A percentile compares a stretch with the other conserved stretches of the same genome.
Conservation (phyloP, 192 early-diverging fungal species). For the Coemansia sp. region DNA sequence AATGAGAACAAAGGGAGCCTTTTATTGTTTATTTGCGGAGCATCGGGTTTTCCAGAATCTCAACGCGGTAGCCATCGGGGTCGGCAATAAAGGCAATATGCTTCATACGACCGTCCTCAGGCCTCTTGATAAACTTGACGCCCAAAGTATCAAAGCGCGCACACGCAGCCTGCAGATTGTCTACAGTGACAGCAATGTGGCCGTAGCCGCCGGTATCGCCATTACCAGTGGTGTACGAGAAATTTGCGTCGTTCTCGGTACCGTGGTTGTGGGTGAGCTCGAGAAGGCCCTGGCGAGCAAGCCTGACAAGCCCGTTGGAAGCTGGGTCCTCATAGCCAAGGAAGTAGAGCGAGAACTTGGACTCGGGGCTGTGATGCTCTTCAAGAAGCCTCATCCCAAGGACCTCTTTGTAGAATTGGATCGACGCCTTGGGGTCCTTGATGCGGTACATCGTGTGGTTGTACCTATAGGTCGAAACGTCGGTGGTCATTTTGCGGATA, state of each 20-base stretch:
- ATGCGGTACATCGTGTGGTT: constrained; percentile 90
- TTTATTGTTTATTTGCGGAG: constrained; percentile 10
- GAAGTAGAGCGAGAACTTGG: constrained; percentile 72
- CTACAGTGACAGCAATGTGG: constrained; percentile 79
- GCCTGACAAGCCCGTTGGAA: constrained; percentile 48
- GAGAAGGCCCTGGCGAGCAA: constrained; percentile 68
- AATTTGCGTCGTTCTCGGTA: constrained; percentile 65
- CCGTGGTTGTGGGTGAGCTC: constrained; percentile 89
- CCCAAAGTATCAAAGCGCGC: constrained; percentile 68
- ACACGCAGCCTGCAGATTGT: constrained; percentile 76
- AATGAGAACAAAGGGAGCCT: not conserved
- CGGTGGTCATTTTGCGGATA: constrained; percentile 43
- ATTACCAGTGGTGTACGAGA: constrained; percentile 72
- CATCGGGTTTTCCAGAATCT: constrained; percentile 55
- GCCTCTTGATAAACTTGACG: constrained; percentile 76
- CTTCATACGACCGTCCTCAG: constrained; percentile 75
- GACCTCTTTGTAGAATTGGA: constrained; percentile 71
- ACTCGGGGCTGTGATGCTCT: constrained; percentile 29
- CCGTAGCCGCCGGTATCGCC: constrained; percentile 75
- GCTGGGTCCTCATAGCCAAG: constrained; percentile 64
- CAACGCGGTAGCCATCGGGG: constrained; percentile 85
- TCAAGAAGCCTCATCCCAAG: constrained; percentile 73
- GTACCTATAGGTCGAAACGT: constrained; percentile 52
- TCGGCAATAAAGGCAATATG: constrained; percentile 82
- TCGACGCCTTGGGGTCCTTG: constrained; percentile 74